Evolutionary conservation across 2,329 filamentous ascomycete species (phyloP), one percentile per base, ranked within the genome.

Genomic region (Trichoderma atroviride): DNA sequence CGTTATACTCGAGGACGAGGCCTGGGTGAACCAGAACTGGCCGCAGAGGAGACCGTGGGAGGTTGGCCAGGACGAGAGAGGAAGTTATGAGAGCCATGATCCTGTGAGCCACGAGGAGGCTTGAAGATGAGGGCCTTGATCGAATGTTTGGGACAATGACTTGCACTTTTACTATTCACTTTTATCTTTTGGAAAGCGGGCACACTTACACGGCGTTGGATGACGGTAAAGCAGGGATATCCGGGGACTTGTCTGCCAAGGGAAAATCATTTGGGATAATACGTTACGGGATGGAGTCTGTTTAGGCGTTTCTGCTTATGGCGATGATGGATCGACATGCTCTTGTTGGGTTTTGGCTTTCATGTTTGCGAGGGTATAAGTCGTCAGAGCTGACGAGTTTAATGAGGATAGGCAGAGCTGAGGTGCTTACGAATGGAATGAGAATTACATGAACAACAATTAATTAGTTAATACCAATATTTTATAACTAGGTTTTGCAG

Each of bases 41-140:
- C 62, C 62, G n/a, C 37, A 57, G 37, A 65, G 53, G 62, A 65
- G 52, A n/a, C 53, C 52, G 37, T 57, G 53, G 62, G 62, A 65
- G 19, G 29, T 65, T 47, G 62, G 62, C 11, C 35, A 65, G 16
- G 62, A 65, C 19, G 62, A 65, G 53, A 57, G 61, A 11, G 22
- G 6, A 4, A 60, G 57, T 29, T 37, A 29, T 60, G 57, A 56
- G 11, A 56, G 52, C 11, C 40, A 43, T 10, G 37, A 40, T 6
- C 35, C 47, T 62, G 60, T 52, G 60, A 62, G 47, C 60, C 60
- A 62, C 40, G 59, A 62, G 14, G 27, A 55, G 24, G 52, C 7
- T 4, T 31, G 16, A 33, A 4, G 22, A 14, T 37, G 11, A 37
- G 13, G 4, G 5, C 1, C 1, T 47, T 5, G 5, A 10, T 6